Evolutionary conservation across 768 basidiomycete genomes (phyloP).

Genomic region (Kwoniella pini): DNA sequence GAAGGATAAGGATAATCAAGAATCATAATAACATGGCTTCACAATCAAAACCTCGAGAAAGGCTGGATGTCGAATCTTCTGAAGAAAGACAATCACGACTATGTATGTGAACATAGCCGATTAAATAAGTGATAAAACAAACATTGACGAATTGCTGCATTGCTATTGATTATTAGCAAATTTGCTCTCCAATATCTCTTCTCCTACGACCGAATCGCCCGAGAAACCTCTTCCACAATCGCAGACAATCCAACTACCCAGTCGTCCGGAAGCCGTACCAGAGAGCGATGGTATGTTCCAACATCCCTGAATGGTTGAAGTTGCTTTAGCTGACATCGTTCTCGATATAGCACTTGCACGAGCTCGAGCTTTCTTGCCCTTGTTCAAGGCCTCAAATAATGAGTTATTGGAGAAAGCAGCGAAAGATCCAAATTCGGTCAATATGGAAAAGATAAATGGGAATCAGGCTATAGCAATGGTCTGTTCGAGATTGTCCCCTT

Average conservation of each 20-base stretch:
- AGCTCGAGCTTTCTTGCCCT: conserved; percentile 36
- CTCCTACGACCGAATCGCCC: background rate
- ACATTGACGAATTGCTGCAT: too few species aligned
- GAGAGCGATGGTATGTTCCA: conserved; percentile 31
- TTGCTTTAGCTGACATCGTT: background rate
- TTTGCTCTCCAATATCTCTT: conserved; percentile 12
- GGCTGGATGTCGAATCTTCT: conserved; percentile 34
- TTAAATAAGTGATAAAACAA: too few species aligned
- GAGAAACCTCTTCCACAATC: conserved; percentile 2
- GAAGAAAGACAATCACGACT: conserved; percentile 32
- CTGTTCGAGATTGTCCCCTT: background rate
- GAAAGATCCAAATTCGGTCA: conserved; percentile 31
- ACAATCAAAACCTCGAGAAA: conserved; percentile 12
- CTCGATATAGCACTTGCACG: conserved; percentile 26
- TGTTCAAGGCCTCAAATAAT: conserved; percentile 32
- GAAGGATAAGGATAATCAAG: too few species aligned
- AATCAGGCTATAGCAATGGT: conserved; percentile 42
- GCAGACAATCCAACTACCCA: too few species aligned
- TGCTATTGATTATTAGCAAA: too few species aligned
- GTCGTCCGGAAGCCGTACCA: conserved; percentile 8
- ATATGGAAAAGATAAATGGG: conserved; percentile 42
- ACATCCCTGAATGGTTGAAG: background rate
- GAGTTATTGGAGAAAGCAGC: conserved; percentile 24
- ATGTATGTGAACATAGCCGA: conserved; percentile 19
- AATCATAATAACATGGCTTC: background rate